Evolutionary conservation across 2,329 filamentous ascomycete species (phyloP).

Genomic region (Ophiocordyceps polyrhachis-furcata): DNA sequence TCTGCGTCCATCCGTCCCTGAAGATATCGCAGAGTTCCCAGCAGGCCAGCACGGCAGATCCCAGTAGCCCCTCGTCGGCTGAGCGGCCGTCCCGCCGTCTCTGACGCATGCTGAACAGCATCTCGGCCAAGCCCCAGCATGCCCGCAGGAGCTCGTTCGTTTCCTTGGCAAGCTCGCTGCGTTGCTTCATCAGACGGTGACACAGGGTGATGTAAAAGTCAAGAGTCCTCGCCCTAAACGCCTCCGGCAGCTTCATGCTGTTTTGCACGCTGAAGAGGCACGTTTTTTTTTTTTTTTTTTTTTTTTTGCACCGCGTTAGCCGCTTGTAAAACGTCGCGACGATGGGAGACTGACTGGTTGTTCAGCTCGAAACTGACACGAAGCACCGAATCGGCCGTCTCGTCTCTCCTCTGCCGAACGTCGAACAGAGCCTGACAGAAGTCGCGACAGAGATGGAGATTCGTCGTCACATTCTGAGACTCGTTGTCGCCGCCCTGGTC

Average conservation of each 20-base stretch:
- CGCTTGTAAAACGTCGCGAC: background rate
- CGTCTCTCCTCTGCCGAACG: slow-evolving; percentile 58
- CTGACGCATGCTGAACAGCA: slow-evolving; percentile 80
- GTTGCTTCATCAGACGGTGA: slow-evolving; percentile 90
- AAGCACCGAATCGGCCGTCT: slow-evolving; percentile 67
- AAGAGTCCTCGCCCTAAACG: slow-evolving; percentile 73
- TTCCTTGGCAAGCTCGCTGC: slow-evolving; percentile 58
- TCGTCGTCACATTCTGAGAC: slow-evolving; percentile 48
- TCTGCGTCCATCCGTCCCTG: slow-evolving; percentile 76
- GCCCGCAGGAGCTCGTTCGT: slow-evolving; percentile 69
- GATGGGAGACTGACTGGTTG: slow-evolving; percentile 58
- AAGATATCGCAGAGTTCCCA: slow-evolving; percentile 93
- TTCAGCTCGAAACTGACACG: slow-evolving; percentile 89
- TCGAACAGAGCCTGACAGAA: slow-evolving; percentile 90
- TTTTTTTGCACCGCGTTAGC: background rate
- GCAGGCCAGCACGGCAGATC: slow-evolving; percentile 78
- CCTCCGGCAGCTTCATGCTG: slow-evolving; percentile 55
- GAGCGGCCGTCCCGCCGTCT: slow-evolving; percentile 54
- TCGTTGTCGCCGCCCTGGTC: slow-evolving; percentile 54
- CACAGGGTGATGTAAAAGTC: slow-evolving; percentile 92
- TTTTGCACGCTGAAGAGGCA: slow-evolving; percentile 83
- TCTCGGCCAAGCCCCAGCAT: slow-evolving; percentile 82
- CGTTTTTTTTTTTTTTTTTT: no score
- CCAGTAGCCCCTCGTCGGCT: slow-evolving; percentile 66
- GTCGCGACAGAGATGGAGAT: slow-evolving; percentile 72